Base-by-base conservation (phyloP, 2,329 filamentous ascomycete species). In the Pseudogymnoascus sp. region DNA sequence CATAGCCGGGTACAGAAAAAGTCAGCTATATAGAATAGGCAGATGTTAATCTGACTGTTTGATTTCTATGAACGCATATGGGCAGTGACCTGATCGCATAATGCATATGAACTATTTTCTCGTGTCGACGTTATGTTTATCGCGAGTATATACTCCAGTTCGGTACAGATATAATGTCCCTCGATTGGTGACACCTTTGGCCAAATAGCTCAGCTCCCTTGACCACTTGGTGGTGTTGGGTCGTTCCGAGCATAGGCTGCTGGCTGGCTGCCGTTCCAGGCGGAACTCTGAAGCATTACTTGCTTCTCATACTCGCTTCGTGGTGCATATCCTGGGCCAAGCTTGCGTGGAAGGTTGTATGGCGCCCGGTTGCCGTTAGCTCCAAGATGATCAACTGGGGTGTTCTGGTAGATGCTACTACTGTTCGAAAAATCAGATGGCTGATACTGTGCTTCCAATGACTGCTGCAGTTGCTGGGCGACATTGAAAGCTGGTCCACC, bases 331-430 rank as follows among this genome's bases (percentile, higher is more conserved):
- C 49, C 49, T 55, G 49, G 49, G 7, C 49, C 49, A 19, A 55
- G 9, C 11, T 55, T 55, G n/a, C 16, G 49, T 19, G 49, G 55
- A 38, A 36, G 33, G 16, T 41, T 25, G 35, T 23, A 39, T 25
- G 35, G 33, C 33, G 22, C 5, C 3, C 11, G 58, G 58, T 16
- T 39, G 35, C 38, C 58, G 35, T 39, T 39, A n/a, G 7, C 8
- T 4, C 16, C 59, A 58, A 58, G 55, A 45, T 30, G 45, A 42
- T 52, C 62, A 63, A 61, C 61, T 60, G 79, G 80, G 4, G 79
- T 81, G 35, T 80, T 78, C 41, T 75, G 77, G 62, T 80, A 82
- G 22, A 84, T 66, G 65, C 79, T 82, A 69, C 80, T 83, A 1
- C 75, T 72, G 62, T 82, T 74, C 12, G 81, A 79, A 65, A 83